Evolutionary conservation across 106 monocot species (phyloP), one percentile per base, ranked within the genome.

Genomic region (Alisma plantagoaquatica): DNA sequence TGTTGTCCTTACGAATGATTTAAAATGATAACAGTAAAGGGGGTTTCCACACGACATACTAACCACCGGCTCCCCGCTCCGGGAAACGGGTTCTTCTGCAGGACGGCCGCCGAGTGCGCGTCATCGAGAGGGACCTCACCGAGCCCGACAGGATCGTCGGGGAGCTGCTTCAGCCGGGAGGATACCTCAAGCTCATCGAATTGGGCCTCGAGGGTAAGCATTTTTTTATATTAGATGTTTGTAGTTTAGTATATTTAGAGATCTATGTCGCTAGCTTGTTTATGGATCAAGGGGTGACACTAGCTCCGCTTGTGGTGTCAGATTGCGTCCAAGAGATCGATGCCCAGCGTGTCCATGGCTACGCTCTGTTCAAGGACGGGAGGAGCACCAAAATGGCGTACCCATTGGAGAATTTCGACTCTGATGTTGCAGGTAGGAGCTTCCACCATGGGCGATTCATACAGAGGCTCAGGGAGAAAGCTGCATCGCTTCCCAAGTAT

Each of bases 101-200:
- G 94, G 84, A 88, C 70, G 94, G 94, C 1, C 77, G 81, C 27
- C 80, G 66, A 31, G 81, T 96, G 4, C 94, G 54, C 73, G 81
- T 89, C 22, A 81, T 96, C 28, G 94, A 96, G 61, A 88, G 94
- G 66, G 94, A 96, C 62, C 64, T 96, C 56, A 68, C 69, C 9
- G 88, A 88, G 48, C 94, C 94, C 17, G 81, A 96, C 46, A 72
- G 88, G 64, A 96, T 96, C 59, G 94, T 89, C 31, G 94, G 94
- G 47, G 88, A 96, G 62, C 50, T 81, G 27, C 54, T 96, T 48
- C 94, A 96, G 62, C 94, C 94, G 47, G 88, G 94, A 45, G 94
- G 94, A 12, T 96, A 88, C 30, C 59, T 96, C 3, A 88, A 84
- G 65, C 53, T 96, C 41, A 51, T 96, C 27, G 94, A 96, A 65